Evolutionary conservation across 139 green algal genomes (phyloP), one percentile per base, ranked within the genome.

Genomic region (Micromonas commoda): DNA sequence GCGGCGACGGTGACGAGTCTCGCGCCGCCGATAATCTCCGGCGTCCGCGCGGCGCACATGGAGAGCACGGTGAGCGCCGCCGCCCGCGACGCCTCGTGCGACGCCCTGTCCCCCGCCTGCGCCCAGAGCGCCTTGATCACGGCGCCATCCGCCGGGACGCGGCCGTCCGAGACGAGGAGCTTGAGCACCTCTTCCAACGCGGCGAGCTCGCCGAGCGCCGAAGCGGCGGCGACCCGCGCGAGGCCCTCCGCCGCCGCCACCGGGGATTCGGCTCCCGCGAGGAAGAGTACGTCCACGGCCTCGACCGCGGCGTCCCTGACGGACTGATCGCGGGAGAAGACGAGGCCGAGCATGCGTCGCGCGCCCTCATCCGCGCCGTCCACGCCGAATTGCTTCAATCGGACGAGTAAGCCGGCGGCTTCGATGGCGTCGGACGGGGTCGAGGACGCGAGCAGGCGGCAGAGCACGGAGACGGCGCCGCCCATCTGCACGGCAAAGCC

Each of bases 251-350:
- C 39, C 0, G 90, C 90, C 26, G 72, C 69, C 21, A 52, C 6
- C 3, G 61, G 52, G n/a, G 39, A 29, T 57, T 79, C 28, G 26
- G 26, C 63, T 51, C 51, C 53, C 28, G 24, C 75, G 13, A 89
- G 20, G 84, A 81, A 85, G n/a, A 89, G 64, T 34, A 54, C 64
- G 1, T 73, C 37, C 29, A 54, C 38, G n/a, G 90, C 91, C 39
- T 92, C 89, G 64, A 93, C 79, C 9, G 96, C 90, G 2, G 88
- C 85, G 23, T 91, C 82, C 61, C 86, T 87, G 23, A 89, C 82
- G 53, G 80, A 80, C 71, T 89, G 83, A 66, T 97, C 91, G 24
- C 82, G 78, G 23, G 85, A 89, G 82, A 97, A 97, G 16, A 96
- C 82, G 34, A 97, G 88, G 2, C 21, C 52, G 29, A 75, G 35